Conservation (phyloP, 2,329 filamentous ascomycete species). For the Aspergillus cejpii region DNA sequence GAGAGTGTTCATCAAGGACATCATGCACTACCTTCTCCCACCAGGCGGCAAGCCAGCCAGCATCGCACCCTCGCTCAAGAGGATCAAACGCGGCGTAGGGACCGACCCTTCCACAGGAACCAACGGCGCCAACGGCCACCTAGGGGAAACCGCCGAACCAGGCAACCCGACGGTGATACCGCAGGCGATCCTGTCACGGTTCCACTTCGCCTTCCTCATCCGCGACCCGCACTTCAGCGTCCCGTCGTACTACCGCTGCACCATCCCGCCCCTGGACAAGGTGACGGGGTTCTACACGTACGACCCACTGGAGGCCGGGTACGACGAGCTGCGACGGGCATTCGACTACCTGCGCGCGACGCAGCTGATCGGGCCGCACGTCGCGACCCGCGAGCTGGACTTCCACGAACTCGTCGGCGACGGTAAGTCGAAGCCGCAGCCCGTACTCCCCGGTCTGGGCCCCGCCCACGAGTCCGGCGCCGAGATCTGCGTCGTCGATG, state of each 20-base stretch:
- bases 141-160: too few species aligned
- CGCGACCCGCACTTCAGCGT: conserved; percentile 88
- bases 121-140: conserved; percentile 13
- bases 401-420: conserved; percentile 27
- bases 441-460: conserved; percentile 20
- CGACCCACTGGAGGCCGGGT: conserved; percentile 81
- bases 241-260: conserved; percentile 92
- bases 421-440: conserved; percentile 18
- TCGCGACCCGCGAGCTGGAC: conserved; percentile 43
- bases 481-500: conserved; percentile 80
- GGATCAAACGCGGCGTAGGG: conserved; percentile 55
- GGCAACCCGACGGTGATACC: conserved; percentile 84
- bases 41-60: conserved; percentile 60
- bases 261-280: conserved; percentile 73
- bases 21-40: conserved; percentile 83
- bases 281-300: conserved; percentile 82
- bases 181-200: conserved; percentile 62
- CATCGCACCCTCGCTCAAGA: conserved; percentile 69
- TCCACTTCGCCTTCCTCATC: conserved; percentile 95
- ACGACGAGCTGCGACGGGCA: conserved; percentile 74
- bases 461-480: conserved; percentile 31
- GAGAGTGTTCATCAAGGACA: conserved; percentile 96
- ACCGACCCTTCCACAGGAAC: too few species aligned
- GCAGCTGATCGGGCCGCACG: conserved; percentile 62
- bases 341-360: conserved; percentile 75